Evolutionary conservation across 176 grass and related monocot genomes (phyloP).

Genomic region (Triticum dicoccoides): DNA sequence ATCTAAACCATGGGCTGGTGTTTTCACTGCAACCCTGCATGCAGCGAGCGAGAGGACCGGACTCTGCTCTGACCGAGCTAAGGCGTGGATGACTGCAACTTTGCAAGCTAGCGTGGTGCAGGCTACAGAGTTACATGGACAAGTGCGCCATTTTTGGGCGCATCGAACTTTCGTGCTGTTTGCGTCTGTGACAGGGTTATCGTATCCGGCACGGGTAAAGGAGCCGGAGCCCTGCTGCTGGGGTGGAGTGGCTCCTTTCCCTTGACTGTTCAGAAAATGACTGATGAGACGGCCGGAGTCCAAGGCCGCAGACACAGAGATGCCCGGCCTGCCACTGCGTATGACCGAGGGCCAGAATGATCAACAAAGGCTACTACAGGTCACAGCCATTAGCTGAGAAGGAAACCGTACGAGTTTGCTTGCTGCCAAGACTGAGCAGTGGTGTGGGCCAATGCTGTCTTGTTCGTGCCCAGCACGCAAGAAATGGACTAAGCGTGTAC

Average conservation of each 20-base stretch:
- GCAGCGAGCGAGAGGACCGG: slow-evolving; percentile 9
- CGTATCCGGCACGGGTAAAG: slow-evolving; percentile 35
- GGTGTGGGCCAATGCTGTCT: not conserved
- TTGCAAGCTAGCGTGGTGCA: not conserved
- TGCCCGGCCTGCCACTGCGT: not conserved
- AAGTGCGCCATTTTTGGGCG: slow-evolving; percentile 21
- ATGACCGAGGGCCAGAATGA: not conserved
- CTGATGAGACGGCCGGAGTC: slow-evolving; percentile 3
- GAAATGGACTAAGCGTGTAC: not conserved
- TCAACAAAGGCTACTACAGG: too few relatives aligned
- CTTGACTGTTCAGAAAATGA: slow-evolving; percentile 48
- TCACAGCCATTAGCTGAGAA: not conserved
- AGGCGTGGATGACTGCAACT: not conserved
- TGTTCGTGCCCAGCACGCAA: not conserved
- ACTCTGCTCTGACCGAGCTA: not conserved
- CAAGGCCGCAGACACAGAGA: slow-evolving; percentile 25
- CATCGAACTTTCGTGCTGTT: slow-evolving; percentile 21
- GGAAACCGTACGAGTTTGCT: not conserved
- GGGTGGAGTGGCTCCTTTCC: slow-evolving; percentile 44
- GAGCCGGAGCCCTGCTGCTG: slow-evolving; percentile 22
- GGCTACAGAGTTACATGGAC: slow-evolving; percentile 14
- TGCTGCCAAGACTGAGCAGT: slow-evolving; percentile 3
- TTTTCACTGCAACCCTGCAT: not conserved
- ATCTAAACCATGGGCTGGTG: too few relatives aligned
- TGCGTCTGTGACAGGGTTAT: slow-evolving; percentile 21